Evolutionary conservation across 1,284 basidiomycete species (phyloP), one percentile per base, ranked within the genome.

Genomic region (Apiotrichum laibachii): DNA sequence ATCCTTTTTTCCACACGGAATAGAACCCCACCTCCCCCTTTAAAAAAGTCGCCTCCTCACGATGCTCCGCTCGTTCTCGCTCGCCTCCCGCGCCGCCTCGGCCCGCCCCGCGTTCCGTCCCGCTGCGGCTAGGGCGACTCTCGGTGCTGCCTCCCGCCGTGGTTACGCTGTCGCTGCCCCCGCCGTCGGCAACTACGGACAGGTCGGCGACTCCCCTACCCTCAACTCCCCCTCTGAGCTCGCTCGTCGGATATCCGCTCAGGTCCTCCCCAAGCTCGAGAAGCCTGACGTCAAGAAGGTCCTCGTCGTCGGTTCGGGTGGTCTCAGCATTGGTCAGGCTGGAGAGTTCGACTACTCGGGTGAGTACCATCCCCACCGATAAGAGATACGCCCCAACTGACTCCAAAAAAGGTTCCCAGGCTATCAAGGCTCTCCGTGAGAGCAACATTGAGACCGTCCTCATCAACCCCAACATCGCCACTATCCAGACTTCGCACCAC

Each of bases 271-370:
- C 67, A 86, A 85, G 50, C 81, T 86, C 42, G 92, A 92, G 8
- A 87, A 88, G 62, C 86, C 87, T 51, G 77, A 97, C 69, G 95
- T 99, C 50, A 88, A 89, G 77, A 96, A 95, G 76, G 96, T 99
- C 52, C 84, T 99, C 62, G 91, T 99, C 60, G 92, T 99, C 53
- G 96, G 96, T 64, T 91, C 88, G 65, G 96, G 96, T 72, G 96
- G 96, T 63, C 86, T 99, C 51, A 89, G 87, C 73, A 99, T 99
- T 65, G 96, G 96, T 47, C 96, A 99, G 79, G 96, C 96, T 6
- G 96, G 96, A 78, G 96, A 99, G 80, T 99, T 99, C 79, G 96
- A 99, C 79, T 99, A 99, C 80, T 97, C 93, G 33, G 96, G 90
- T 82, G 54, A 68, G 80, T 66, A 12, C 8, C 26, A 31, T 3